phyloP scores from a whole-genome alignment of 2,329 filamentous ascomycete genomes.

The Helminthosporium solani region DNA sequence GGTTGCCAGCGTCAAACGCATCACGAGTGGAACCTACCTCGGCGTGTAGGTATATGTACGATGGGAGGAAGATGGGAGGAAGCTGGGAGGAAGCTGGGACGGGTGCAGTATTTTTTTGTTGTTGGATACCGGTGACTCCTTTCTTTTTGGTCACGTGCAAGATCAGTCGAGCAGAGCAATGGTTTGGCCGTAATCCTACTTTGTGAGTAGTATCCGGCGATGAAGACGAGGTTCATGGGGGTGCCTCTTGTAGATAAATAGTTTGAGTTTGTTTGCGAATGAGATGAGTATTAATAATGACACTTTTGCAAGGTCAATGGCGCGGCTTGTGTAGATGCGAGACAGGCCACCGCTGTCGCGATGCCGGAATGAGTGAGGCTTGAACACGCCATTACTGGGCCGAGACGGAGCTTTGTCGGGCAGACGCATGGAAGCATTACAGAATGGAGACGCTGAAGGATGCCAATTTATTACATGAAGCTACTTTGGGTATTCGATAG shows the following conservation, averaged over 20 bases:
- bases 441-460: too few relatives aligned
- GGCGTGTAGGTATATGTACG: constrained; percentile 25
- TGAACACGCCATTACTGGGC: not conserved
- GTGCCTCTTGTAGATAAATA: constrained; percentile 1
- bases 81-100: not conserved
- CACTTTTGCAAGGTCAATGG: not conserved
- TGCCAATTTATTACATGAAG: too few relatives aligned
- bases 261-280: not conserved
- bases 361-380: not conserved
- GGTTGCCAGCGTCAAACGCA: constrained; percentile 38
- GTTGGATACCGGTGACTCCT: not conserved
- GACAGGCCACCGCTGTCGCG: not conserved
- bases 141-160: too few relatives aligned
- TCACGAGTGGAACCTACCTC: constrained; percentile 41
- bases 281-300: not conserved
- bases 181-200: too few relatives aligned
- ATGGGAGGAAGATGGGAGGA: constrained; percentile 2
- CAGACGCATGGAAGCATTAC: too few relatives aligned
- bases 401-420: too few relatives aligned
- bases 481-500: too few relatives aligned
- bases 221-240: not conserved
- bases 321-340: not conserved
- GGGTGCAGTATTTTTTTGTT: not conserved
- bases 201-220: not conserved
- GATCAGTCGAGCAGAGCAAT: too few relatives aligned